A percentile compares a stretch with the other conserved stretches of the same genome.
Evolutionary conservation across 768 basidiomycete genomes (phyloP).

Genomic region (Auricularia sp.): DNA sequence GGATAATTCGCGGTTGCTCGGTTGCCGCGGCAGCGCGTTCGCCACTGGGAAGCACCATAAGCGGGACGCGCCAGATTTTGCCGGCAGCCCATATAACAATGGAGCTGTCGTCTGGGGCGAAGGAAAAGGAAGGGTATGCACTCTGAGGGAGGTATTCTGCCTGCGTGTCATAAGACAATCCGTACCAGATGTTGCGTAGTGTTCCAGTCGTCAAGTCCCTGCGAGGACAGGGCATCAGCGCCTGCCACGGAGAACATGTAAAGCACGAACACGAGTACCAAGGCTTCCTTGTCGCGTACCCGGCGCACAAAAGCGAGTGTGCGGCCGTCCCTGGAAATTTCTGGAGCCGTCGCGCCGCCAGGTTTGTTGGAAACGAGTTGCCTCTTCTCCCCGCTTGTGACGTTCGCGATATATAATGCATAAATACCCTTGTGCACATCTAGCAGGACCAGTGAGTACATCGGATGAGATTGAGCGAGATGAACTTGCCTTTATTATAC

Average conservation of each 20-base stretch:
- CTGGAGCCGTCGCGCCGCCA: slow-evolving; percentile 63
- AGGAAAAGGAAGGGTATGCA: slow-evolving; percentile 68
- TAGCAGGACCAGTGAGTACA: slow-evolving; percentile 16
- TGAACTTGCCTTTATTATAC: slow-evolving; percentile 52
- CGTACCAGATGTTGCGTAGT: slow-evolving; percentile 55
- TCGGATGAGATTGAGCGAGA: neutral
- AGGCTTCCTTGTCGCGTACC: slow-evolving; percentile 59
- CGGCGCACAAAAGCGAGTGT: slow-evolving; percentile 69
- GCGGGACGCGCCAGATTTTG: slow-evolving; percentile 54
- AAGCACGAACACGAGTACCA: slow-evolving; percentile 54
- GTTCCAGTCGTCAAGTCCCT: slow-evolving; percentile 63
- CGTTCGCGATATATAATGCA: slow-evolving; percentile 53
- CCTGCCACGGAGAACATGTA: neutral
- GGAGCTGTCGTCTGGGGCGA: slow-evolving; percentile 47
- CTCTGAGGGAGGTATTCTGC: slow-evolving; percentile 64
- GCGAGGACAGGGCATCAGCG: slow-evolving; percentile 5
- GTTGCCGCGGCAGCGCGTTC: neutral
- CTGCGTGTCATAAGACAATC: slow-evolving; percentile 58
- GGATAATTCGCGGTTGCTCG: slow-evolving; percentile 34
- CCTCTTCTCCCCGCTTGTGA: slow-evolving; percentile 44
- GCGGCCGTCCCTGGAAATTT: slow-evolving; percentile 54
- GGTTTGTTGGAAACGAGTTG: slow-evolving; percentile 47
- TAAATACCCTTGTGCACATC: slow-evolving; percentile 66
- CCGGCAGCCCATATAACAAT: slow-evolving; percentile 70
- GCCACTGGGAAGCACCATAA: slow-evolving; percentile 34